Conservation (phyloP, 371 early-diverging fungal species). For the Syncephalastrum sp. region DNA sequence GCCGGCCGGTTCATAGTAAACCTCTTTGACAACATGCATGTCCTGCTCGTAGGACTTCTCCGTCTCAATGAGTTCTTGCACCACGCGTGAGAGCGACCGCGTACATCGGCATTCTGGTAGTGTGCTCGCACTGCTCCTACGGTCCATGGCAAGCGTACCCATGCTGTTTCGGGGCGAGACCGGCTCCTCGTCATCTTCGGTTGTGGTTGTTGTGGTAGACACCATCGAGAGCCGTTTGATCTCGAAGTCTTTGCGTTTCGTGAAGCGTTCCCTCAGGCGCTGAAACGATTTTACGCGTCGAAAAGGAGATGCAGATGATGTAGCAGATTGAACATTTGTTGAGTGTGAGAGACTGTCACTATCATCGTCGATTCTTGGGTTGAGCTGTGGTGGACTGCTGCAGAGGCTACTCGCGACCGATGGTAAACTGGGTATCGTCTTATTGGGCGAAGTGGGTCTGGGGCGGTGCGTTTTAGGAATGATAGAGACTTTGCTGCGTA, state of each 20-base stretch:
- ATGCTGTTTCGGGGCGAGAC: background rate
- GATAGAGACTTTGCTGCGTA: no score
- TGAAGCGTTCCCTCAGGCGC: conserved; percentile 3
- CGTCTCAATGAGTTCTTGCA: conserved; percentile 68
- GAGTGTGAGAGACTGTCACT: conserved; percentile 3
- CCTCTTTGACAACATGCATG: conserved; percentile 64
- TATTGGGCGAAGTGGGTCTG: no score
- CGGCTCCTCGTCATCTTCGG: conserved; percentile 3
- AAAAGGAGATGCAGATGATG: conserved; percentile 7
- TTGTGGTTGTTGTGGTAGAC: background rate
- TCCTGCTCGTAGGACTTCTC: conserved; percentile 66
- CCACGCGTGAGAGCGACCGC: conserved; percentile 22
- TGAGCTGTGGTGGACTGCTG: no score
- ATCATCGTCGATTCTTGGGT: no score
- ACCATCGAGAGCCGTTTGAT: background rate
- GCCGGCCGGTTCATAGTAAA: conserved; percentile 24
- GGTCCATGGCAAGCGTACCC: background rate
- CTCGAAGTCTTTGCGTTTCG: background rate
- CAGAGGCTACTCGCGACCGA: no score
- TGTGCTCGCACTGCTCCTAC: background rate
- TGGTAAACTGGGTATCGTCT: no score
- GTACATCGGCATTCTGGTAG: conserved; percentile 12
- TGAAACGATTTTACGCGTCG: conserved; percentile 13
- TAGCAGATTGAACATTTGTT: conserved; percentile 4
- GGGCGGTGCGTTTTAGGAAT: no score